A percentile compares a stretch with the other conserved stretches of the same genome.
phyloP scores from a whole-genome alignment of 2,329 filamentous ascomycete species.

The Colletotrichum sp. region DNA sequence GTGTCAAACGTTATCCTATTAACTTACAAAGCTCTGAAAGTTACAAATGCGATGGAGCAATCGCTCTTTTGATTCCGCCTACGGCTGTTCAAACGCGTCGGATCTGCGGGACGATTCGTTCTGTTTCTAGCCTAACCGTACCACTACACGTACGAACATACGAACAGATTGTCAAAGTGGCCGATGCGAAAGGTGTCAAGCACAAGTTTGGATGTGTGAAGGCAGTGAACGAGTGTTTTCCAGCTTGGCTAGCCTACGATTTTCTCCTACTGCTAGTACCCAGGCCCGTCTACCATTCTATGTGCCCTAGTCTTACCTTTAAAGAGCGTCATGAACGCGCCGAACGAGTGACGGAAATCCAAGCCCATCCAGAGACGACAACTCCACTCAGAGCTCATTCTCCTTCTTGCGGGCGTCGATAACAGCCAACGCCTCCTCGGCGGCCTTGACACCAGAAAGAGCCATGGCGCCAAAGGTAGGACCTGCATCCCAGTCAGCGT shows the following conservation, averaged over 20 bases:
- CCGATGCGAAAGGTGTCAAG: background rate
- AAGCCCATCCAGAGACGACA: background rate
- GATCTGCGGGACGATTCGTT: background rate
- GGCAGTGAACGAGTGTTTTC: background rate
- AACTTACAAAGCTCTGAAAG: background rate
- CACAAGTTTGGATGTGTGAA: background rate
- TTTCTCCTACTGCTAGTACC: background rate
- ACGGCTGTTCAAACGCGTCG: background rate
- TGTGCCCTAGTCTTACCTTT: background rate
- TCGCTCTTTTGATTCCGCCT: background rate
- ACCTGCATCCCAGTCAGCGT: background rate
- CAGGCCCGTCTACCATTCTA: background rate
- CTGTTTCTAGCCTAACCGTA: background rate
- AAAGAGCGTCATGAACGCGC: background rate
- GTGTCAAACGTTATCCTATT: background rate
- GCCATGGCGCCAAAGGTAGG: conserved; percentile 81
- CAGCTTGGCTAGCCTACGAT: background rate
- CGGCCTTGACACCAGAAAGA: conserved; percentile 86
- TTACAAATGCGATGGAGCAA: background rate
- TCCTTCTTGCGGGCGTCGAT: conserved; percentile 80
- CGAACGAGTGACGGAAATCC: background rate
- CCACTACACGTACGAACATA: background rate
- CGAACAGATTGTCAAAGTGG: background rate
- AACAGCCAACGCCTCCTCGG: conserved; percentile 81
- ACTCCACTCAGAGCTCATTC: conserved; percentile 61